Evolutionary conservation across 2,329 filamentous ascomycete species (phyloP), one percentile per base, ranked within the genome.

Genomic region (Monosporascus sp.): DNA sequence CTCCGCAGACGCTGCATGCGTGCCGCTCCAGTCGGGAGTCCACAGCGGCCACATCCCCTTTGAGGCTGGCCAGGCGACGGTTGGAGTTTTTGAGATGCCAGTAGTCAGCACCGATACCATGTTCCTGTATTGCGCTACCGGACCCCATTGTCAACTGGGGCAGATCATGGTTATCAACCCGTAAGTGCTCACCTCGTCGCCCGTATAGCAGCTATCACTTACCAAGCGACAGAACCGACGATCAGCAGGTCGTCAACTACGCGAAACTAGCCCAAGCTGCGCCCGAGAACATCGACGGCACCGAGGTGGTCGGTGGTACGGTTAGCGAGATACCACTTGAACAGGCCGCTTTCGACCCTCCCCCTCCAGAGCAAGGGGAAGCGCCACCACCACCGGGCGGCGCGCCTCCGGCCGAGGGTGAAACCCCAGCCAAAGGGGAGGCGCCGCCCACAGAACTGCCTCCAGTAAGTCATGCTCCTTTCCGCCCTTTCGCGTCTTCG

Each of bases 101-200:
- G 63, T 81, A 18, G 72, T 70, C 28, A 71, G 68, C 53, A 69
- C 72, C 0, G 68, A 74, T 2, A 70, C 77, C 6, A 73, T 80
- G 54, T 81, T 77, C 63, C 56, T 78, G 35, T 81, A 80, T 62
- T 81, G 78, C 53, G 74, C 77, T 0, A 74, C 74, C 2, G 72
- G 67, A 0, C 72, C 72, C 3, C 78, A 81, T 54, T 81, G 79
- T 46, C 73, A 78, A 59, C 62, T 61, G 8, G 78, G 78, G 7
- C 79, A 80, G 69, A 72, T 77, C 28, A 73, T 78, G 66, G 71
- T 78, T 6, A 72, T 81, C 40, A 81, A 81, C 54, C 73, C 74
- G 71, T 73, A 52, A 55, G 70, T 60, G 3, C 11, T 15, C 15
- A 31, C 5, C 11, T 18, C n/a, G n/a, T 43, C 35, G 4, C 22